Evolutionary conservation across 768 basidiomycete genomes (phyloP).

Genomic region (Rhodotorula toruloides): DNA sequence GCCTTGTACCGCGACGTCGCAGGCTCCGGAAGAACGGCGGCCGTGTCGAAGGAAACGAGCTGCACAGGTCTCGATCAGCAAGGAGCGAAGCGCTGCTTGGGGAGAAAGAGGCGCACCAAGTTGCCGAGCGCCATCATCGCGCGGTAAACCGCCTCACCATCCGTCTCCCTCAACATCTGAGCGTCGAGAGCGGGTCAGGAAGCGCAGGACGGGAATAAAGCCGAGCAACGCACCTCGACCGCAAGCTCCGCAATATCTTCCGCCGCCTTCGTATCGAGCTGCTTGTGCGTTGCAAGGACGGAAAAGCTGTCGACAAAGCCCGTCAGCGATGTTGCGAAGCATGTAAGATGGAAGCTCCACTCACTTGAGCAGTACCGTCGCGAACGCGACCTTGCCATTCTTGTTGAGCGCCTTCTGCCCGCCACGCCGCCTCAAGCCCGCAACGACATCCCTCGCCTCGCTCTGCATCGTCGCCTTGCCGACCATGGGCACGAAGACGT

Average conservation of each 20-base stretch:
- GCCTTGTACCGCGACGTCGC: conserved; percentile 29
- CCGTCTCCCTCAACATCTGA: conserved; percentile 36
- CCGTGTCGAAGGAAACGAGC: conserved; percentile 32
- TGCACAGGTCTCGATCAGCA: background rate
- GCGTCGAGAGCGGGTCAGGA: background rate
- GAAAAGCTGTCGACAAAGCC: conserved; percentile 45
- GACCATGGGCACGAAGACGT: conserved; percentile 55
- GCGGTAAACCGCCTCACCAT: conserved; percentile 46
- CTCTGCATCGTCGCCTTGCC: conserved; percentile 38
- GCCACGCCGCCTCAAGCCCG: conserved; percentile 51
- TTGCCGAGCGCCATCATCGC: conserved; percentile 47
- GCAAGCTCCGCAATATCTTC: conserved; percentile 40
- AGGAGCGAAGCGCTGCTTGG: background rate
- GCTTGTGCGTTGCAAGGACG: conserved; percentile 40
- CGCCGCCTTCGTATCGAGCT: conserved; percentile 28
- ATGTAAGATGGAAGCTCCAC: conserved; percentile 41
- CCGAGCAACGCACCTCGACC: conserved; percentile 29
- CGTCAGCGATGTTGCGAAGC: too few species aligned
- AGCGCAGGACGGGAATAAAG: background rate
- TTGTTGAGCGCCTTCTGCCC: conserved; percentile 61
- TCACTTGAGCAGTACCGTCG: conserved; percentile 84
- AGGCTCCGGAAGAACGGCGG: conserved; percentile 12
- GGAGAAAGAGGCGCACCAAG: conserved; percentile 39
- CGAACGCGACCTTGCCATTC: conserved; percentile 66
- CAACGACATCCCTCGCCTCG: conserved; percentile 47